Base-by-base conservation (phyloP, 1,284 basidiomycete genomes). In the Cutaneotrichosporon spelunceum region DNA sequence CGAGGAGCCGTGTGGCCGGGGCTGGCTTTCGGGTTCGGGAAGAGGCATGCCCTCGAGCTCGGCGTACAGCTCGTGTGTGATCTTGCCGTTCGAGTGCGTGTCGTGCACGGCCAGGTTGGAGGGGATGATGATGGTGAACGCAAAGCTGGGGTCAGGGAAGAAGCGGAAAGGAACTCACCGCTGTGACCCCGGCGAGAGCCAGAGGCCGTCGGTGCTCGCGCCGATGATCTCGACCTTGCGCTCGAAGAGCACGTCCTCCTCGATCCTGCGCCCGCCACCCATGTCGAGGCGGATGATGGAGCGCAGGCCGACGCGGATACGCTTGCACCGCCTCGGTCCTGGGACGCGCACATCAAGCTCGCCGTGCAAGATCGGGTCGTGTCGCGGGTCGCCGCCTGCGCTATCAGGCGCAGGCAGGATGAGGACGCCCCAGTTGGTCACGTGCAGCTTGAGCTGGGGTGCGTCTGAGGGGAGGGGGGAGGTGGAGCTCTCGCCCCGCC, bases 1-100 rank as follows among this genome's bases (percentile, higher is more conserved):
- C 1, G 61, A 59, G 1, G 61, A 63, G 1, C 47, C 45, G 2
- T 33, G 30, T 5, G 48, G 42, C 2, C 45, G 36, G n/a, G 27
- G 24, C 14, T 53, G 14, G 2, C 48, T 34, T 54, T 30, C 14
- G 14, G 55, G 52, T 21, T 62, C 59, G 2, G n/a, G n/a, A n/a
- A n/a, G n/a, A n/a, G 65, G 62, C n/a, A 66, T 21, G 6, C 70
- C 70, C 53, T 69, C 70, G 8, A 72, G 56, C 59, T 69, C 69
- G 52, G 67, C 70, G 33, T 67, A 70, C 6, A 72, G 60, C 47
- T 65, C 56, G 61, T 68, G 66, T 27, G 56, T 42, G 29, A 70
- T 66, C 21, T 57, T 65, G 11, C 68, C 69, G 47, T 70, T 72
- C 21, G 61, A 49, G 53, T 70, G 70, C 63, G 68, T 69, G 59